Conservation (phyloP, 139 green algal species). For the Trebouxia sp. region DNA sequence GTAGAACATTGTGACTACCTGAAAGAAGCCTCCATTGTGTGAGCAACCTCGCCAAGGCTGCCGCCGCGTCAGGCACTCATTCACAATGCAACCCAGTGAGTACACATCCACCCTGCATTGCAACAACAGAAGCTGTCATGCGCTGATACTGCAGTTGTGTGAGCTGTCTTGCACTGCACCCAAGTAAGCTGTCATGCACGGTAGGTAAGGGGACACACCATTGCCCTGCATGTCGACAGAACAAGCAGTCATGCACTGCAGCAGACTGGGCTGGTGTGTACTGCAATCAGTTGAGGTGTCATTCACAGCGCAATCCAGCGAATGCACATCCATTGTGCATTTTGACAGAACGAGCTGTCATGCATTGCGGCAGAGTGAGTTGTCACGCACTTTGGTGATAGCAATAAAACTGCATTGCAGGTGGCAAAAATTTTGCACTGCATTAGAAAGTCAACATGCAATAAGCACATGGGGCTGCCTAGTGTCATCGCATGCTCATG, state of each 20-base stretch:
- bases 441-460: no score
- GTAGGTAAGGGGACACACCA: no score
- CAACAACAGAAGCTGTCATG: neutral
- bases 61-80: conserved; percentile 54
- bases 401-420: neutral
- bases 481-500: no score
- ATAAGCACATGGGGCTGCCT: no score
- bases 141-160: no score
- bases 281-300: no score
- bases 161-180: neutral
- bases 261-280: no score
- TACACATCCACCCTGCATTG: conserved; percentile 56
- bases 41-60: conserved; percentile 54
- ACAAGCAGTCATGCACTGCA: no score
- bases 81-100: conserved; percentile 59
- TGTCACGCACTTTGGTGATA: neutral
- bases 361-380: no score
- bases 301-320: conserved; percentile 61
- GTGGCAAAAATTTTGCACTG: no score
- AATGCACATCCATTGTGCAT: conserved; percentile 56
- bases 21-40: conserved; percentile 50
- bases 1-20: conserved; percentile 14
- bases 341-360: neutral
- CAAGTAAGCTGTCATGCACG: no score
- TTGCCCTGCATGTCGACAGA: no score